A percentile compares a stretch with the other conserved stretches of the same genome.
Conservation (phyloP, 352 stramenopile species). For the Globisporangium echinulatum region DNA sequence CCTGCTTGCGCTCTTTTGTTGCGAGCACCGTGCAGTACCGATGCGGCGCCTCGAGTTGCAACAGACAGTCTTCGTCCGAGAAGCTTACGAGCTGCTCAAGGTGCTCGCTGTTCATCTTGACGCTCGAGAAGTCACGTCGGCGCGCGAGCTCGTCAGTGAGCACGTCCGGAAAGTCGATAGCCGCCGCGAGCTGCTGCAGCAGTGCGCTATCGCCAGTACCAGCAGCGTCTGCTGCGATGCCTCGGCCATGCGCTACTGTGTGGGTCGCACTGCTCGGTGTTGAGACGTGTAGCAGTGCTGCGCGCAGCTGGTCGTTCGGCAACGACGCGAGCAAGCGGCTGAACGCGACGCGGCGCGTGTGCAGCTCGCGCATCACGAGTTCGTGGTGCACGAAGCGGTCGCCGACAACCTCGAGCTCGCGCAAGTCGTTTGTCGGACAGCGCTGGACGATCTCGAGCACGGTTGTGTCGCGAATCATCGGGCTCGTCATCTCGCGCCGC, state of each 20-base stretch:
- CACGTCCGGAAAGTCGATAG: conserved; percentile 51
- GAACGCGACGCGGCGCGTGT: conserved; percentile 55
- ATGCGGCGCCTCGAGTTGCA: conserved; percentile 60
- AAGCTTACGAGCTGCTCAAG: conserved; percentile 62
- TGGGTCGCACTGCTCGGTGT: background rate
- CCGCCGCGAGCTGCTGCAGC: conserved; percentile 23
- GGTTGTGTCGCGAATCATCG: conserved; percentile 61
- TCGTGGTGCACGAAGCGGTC: conserved; percentile 52
- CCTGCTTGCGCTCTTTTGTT: conserved; percentile 63
- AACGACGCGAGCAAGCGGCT: conserved; percentile 40
- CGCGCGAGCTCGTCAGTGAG: conserved; percentile 55
- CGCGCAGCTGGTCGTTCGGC: conserved; percentile 52
- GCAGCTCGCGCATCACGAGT: conserved; percentile 49
- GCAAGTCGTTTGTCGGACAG: conserved; percentile 38
- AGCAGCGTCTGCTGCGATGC: background rate
- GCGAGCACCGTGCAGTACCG: conserved; percentile 65
- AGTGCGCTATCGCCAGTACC: conserved; percentile 25
- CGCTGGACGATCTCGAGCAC: conserved; percentile 58
- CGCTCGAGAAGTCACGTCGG: conserved; percentile 56
- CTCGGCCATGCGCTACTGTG: background rate
- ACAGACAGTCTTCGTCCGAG: conserved; percentile 63
- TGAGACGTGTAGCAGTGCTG: conserved; percentile 14
- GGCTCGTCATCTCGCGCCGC: conserved; percentile 64
- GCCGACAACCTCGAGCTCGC: conserved; percentile 37
- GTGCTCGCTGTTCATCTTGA: conserved; percentile 60